A percentile compares a stretch with the other conserved stretches of the same genome.
Evolutionary conservation across 1,284 basidiomycete genomes (phyloP).

Genomic region (Flammula alnicola): DNA sequence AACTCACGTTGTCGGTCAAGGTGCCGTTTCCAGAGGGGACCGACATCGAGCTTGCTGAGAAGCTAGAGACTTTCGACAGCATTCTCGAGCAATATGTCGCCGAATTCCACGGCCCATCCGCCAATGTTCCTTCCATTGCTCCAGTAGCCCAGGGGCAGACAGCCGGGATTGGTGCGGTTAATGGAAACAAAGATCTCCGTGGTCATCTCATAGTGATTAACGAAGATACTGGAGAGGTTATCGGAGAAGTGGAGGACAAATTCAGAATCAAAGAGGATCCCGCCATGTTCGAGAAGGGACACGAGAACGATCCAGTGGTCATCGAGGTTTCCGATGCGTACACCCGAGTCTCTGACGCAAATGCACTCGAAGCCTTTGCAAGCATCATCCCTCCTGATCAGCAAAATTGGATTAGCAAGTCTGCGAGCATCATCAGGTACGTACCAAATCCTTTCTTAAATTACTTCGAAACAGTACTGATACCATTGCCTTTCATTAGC

Average conservation of each 20-base stretch:
- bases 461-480: constrained; percentile 6
- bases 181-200: too few relatives aligned
- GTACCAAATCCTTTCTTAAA: not conserved
- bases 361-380: constrained; percentile 59
- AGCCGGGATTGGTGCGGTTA: too few relatives aligned
- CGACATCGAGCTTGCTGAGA: constrained; percentile 51
- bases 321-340: constrained; percentile 63
- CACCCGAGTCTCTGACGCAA: constrained; percentile 44
- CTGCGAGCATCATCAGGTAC: constrained; percentile 74
- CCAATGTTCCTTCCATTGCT: too few relatives aligned
- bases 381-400: constrained; percentile 67
- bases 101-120: constrained; percentile 37
- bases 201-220: too few relatives aligned
- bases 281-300: too few relatives aligned
- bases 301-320: too few relatives aligned
- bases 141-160: too few relatives aligned
- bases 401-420: constrained; percentile 74
- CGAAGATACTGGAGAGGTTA: too few relatives aligned
- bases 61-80: constrained; percentile 72
- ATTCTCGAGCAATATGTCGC: constrained; percentile 69
- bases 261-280: too few relatives aligned
- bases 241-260: too few relatives aligned
- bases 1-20: constrained; percentile 44
- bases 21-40: constrained; percentile 11
- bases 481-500: constrained; percentile 40